A percentile compares a stretch with the other conserved stretches of the same genome.
Conservation (phyloP, 2,329 filamentous ascomycete genomes). For the Fusarium sarcochroum region DNA sequence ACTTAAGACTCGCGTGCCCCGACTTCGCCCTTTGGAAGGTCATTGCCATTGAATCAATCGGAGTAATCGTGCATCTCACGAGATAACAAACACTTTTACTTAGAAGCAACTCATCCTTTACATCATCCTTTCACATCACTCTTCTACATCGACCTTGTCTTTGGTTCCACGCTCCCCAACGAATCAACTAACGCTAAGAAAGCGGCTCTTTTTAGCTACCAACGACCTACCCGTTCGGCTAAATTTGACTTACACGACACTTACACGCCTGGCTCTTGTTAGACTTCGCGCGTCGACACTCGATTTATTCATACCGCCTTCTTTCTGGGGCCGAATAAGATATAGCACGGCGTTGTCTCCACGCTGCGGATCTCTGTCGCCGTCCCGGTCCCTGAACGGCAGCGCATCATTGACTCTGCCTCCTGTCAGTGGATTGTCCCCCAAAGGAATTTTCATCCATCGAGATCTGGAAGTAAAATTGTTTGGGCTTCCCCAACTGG, state of each 20-base stretch:
- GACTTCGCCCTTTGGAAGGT: constrained; percentile 38
- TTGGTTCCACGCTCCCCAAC: constrained; percentile 13
- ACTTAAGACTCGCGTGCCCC: constrained; percentile 47
- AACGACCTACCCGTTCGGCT: constrained; percentile 26
- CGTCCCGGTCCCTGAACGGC: constrained; percentile 45
- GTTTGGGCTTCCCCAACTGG: constrained; percentile 23
- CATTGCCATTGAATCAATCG: constrained; percentile 13
- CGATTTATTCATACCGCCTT: constrained; percentile 42
- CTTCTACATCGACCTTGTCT: constrained; percentile 8
- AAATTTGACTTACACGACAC: constrained; percentile 46
- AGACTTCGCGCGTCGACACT: constrained; percentile 32
- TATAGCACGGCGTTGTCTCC: constrained; percentile 46
- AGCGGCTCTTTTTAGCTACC: constrained; percentile 32
- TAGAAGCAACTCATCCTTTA: constrained; percentile 1
- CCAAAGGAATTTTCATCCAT: constrained; percentile 43
- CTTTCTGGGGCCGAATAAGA: constrained; percentile 37
- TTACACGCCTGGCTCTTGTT: constrained; percentile 25
- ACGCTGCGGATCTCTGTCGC: constrained; percentile 45
- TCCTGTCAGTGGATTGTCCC: constrained; percentile 39
- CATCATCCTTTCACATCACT: background rate
- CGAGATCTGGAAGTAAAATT: constrained; percentile 39
- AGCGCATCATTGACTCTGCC: constrained; percentile 42
- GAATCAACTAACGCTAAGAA: constrained; percentile 34
- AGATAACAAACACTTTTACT: constrained; percentile 1
- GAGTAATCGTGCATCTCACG: background rate